These are phyloP conservation scores for Aspergillus pseudonomiae DNA, from an alignment of 2,329 filamentous ascomycete genomes.

Conservation along the genomic window DNA sequence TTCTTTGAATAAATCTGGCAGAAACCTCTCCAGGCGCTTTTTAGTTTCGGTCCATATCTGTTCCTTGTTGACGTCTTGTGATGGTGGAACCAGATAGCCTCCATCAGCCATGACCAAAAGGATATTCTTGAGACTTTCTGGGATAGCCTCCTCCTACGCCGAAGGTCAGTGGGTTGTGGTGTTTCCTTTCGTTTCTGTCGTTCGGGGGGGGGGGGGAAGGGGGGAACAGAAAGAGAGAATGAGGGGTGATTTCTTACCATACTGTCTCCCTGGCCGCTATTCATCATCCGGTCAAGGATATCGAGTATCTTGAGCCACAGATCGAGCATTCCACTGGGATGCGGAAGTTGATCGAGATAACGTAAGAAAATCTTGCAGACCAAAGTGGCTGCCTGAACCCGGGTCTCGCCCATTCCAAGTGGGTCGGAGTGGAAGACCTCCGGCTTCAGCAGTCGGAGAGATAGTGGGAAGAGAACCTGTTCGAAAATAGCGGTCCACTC, in stretches of 20 bases:
- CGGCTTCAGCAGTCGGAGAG: slow-evolving; percentile 83
- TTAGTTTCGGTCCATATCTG: slow-evolving; percentile 65
- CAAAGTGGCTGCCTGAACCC: slow-evolving; percentile 86
- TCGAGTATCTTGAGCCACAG: slow-evolving; percentile 91
- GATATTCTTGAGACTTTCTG: slow-evolving; percentile 94
- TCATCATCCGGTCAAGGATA: slow-evolving; percentile 94
- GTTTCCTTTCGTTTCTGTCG: not conserved
- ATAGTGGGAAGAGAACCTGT: slow-evolving; percentile 90
- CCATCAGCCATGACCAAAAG: slow-evolving; percentile 92
- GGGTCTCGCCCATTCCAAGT: slow-evolving; percentile 91
- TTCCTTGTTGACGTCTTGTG: slow-evolving; percentile 52
- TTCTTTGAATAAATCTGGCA: slow-evolving; percentile 62
- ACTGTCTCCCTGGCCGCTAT: slow-evolving; percentile 88
- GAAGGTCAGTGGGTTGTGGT: not conserved
- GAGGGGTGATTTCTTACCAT: slow-evolving; percentile 61
- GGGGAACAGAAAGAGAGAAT: slow-evolving; percentile 11
- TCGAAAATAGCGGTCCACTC: slow-evolving; percentile 96
- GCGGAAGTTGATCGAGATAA: slow-evolving; percentile 81
- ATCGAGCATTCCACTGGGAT: slow-evolving; percentile 86
- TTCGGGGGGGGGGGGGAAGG: no score
- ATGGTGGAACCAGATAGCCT: slow-evolving; percentile 76
- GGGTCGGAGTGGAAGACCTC: slow-evolving; percentile 92
- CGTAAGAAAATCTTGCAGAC: slow-evolving; percentile 95
- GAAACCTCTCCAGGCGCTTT: slow-evolving; percentile 61
- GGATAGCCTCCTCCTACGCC: slow-evolving; percentile 83